A percentile compares a stretch with the other conserved stretches of the same genome.
These are phyloP conservation scores for Tagetes erecta DNA, from an alignment of 129 eudicot genomes.

Conservation along the genomic window DNA sequence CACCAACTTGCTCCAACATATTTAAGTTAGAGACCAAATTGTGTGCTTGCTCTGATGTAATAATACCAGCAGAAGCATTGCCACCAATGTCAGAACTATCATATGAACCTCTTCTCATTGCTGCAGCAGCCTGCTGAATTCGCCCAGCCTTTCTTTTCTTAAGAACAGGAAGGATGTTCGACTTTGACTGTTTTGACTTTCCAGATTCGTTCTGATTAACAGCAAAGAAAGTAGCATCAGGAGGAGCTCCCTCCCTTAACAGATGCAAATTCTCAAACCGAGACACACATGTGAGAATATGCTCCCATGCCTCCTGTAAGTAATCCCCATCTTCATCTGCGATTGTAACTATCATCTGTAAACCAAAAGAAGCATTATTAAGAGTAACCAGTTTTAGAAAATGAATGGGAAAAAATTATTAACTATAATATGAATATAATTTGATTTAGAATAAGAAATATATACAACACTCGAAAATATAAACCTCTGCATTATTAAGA, in stretches of 20 bases:
- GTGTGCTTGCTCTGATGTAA: slow-evolving; percentile 82
- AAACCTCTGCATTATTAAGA: background rate
- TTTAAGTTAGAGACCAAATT: slow-evolving; percentile 86
- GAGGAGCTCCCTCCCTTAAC: slow-evolving; percentile 98
- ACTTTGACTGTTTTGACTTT: slow-evolving; percentile 56
- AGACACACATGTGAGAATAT: slow-evolving; percentile 92
- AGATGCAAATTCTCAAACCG: slow-evolving; percentile 98
- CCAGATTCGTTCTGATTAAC: slow-evolving; percentile 66
- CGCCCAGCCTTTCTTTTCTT: slow-evolving; percentile 86
- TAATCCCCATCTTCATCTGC: slow-evolving; percentile 98
- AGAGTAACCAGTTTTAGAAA: background rate
- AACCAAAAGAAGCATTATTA: slow-evolving; percentile 9
- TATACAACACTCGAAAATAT: background rate
- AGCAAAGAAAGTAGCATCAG: slow-evolving; percentile 96
- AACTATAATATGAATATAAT: background rate
- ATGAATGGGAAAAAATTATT: background rate
- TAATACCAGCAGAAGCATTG: slow-evolving; percentile 64
- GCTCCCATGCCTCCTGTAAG: slow-evolving; percentile 99
- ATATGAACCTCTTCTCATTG: slow-evolving; percentile 90
- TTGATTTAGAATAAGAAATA: background rate
- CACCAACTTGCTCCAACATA: slow-evolving; percentile 99
- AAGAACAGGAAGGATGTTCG: slow-evolving; percentile 82
- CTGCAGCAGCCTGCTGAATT: slow-evolving; percentile 87
- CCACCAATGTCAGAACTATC: slow-evolving; percentile 99
- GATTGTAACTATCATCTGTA: slow-evolving; percentile 84